These are phyloP conservation scores for Strobilomyces echinocephalus DNA, from an alignment of 768 basidiomycete species.

Conservation along the genomic window DNA sequence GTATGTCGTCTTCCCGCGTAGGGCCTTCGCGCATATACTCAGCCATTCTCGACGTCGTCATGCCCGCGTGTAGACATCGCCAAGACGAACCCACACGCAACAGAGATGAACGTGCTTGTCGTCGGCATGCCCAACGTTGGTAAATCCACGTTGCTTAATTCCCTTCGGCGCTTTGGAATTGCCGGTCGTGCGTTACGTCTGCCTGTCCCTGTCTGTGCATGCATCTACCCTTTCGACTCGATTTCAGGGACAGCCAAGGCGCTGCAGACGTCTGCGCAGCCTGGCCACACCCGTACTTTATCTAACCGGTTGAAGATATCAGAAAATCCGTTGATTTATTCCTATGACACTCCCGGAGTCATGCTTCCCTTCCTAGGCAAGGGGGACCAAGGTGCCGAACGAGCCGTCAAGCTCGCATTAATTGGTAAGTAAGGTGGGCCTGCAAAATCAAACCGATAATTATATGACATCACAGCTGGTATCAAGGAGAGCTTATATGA, in stretches of 20 bases:
- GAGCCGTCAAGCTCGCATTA: conserved; percentile 87
- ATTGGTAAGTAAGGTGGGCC: conserved; percentile 62
- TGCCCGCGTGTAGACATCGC: conserved; percentile 53
- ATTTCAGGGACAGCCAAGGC: conserved; percentile 76
- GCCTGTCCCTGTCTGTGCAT: conserved; percentile 1
- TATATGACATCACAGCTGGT: conserved; percentile 52
- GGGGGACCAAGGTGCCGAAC: conserved; percentile 81
- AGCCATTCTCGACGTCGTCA: background rate
- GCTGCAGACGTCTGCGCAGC: conserved; percentile 80
- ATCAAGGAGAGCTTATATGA: conserved; percentile 94
- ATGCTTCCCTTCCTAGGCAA: conserved; percentile 93
- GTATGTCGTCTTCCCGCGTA: conserved; percentile 43
- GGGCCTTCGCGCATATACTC: background rate
- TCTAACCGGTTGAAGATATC: conserved; percentile 87
- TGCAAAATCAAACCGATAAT: conserved; percentile 1
- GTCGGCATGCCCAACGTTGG: conserved; percentile 99
- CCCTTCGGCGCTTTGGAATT: conserved; percentile 82
- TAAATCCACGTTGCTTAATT: conserved; percentile 91
- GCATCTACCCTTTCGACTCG: background rate
- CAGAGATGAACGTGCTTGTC: conserved; percentile 84
- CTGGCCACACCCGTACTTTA: conserved; percentile 84
- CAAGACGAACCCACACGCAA: conserved; percentile 59
- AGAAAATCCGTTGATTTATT: conserved; percentile 78
- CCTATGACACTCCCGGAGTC: conserved; percentile 93
- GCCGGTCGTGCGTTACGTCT: conserved; percentile 62